Percentiles rank a stretch among this genome's conserved stretches.
phyloP scores from a whole-genome alignment of 148 eudicot genomes.

The Vaccinium darrowii region DNA sequence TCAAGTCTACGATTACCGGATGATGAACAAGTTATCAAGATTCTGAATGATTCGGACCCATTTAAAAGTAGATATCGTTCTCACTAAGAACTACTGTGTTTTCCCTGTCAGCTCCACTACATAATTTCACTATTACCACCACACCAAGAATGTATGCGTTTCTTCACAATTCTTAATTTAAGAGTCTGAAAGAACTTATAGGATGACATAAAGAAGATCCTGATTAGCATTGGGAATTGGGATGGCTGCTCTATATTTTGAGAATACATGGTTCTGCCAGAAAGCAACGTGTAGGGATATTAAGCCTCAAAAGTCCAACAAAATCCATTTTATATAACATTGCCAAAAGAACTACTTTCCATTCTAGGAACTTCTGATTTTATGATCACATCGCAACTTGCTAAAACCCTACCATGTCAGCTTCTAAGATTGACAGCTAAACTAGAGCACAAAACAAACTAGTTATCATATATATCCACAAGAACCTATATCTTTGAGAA shows the following conservation, averaged over 20 bases:
- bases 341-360: not conserved
- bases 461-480: not conserved
- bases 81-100: not conserved
- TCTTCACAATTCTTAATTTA: not conserved
- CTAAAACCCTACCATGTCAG: conserved; percentile 4
- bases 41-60: not conserved
- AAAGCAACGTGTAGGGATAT: not conserved
- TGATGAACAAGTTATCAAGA: not conserved
- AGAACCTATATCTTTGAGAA: not conserved
- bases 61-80: not conserved
- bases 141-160: not conserved
- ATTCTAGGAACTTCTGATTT: not conserved
- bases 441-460: not conserved
- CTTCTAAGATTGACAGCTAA: not conserved
- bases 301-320: not conserved
- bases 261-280: not conserved
- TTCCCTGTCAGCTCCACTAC: not conserved
- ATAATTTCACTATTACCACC: not conserved
- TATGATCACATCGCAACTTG: not conserved
- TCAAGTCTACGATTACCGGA: not conserved
- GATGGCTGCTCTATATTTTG: not conserved
- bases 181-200: not conserved
- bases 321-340: not conserved
- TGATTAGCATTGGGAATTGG: conserved; percentile 6
- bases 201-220: not conserved